Percentiles rank a stretch among this genome's conserved stretches.
phyloP scores from a whole-genome alignment of 1,284 basidiomycete genomes.

The Ganoderma multipileum region DNA sequence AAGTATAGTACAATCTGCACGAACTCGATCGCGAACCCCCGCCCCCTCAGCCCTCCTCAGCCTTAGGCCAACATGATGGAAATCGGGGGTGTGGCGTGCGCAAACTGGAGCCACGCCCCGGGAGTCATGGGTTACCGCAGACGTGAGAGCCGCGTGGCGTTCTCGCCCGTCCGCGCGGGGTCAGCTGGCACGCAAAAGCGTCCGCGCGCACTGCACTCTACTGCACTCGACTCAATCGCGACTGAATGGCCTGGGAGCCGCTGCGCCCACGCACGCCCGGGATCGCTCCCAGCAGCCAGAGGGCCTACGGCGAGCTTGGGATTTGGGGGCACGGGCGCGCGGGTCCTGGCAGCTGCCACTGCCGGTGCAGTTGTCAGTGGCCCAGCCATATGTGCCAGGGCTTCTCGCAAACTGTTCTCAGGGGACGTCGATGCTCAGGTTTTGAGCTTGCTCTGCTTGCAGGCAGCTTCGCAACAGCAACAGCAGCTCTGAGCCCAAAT shows the following conservation, averaged over 20 bases:
- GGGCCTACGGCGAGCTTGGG: background rate
- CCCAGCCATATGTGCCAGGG: background rate
- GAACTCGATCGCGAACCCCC: background rate
- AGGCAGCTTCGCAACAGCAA: constrained; percentile 1
- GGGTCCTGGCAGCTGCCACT: background rate
- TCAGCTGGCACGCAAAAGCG: constrained; percentile 6
- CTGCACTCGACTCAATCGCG: constrained; percentile 5
- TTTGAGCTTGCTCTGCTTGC: background rate
- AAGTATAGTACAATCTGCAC: background rate
- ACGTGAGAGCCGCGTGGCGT: constrained; percentile 8
- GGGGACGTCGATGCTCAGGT: no score
- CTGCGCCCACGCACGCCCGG: constrained; percentile 4
- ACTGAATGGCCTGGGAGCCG: constrained; percentile 11
- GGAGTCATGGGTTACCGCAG: constrained; percentile 11
- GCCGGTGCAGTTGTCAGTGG: background rate
- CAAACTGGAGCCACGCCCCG: background rate
- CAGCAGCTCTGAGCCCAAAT: no score
- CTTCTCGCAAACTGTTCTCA: background rate
- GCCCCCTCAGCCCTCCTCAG: no score
- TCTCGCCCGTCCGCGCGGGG: background rate
- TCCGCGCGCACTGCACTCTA: constrained; percentile 4
- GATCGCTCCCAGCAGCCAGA: constrained; percentile 1
- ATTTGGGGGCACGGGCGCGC: background rate
- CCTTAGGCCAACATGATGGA: no score
- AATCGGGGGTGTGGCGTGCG: background rate